Base-by-base conservation (phyloP, 345 rosid species). In the Populus tremula region DNA sequence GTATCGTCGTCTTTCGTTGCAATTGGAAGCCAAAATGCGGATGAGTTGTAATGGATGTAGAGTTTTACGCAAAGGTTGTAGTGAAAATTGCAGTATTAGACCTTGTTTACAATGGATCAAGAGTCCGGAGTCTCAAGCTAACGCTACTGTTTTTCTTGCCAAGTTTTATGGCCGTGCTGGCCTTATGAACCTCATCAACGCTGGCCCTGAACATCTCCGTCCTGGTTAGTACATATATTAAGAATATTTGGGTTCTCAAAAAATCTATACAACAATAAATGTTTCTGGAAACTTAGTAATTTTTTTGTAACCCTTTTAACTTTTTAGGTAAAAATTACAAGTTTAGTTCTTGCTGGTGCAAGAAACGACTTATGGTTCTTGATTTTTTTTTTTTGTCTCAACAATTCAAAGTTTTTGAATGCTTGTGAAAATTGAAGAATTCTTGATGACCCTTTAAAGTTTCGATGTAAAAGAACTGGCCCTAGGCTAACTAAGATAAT, bases 1-100 rank as follows among this genome's bases (percentile, higher is more conserved):
- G 5, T 68, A 1, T 54, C 1, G 11, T 73, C 8, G 10, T 12
- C 20, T 36, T 35, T 20, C 3, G 13, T n/a, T n/a, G 12, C 27
- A 14, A 45, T 20, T 47, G 74, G 38, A 18, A 12, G 35, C 27
- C 20, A 69, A 68, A 79, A 83, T 79, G 85, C 80, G 85, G 78
- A 91, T 96, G 97, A 96, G 99, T 71, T 96, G 99, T 77, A 96
- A 96, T 86, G 99, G 99, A 12, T 96, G 99, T 70, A 84, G 99
- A 21, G 98, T 96, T 73, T 97, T 96, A 8, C 91, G 99, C 49
- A 96, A 96, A 76, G 99, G 98, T 21, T 96, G 99, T 80, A 88
- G 94, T 70, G 98, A 96, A 20, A 88, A 86, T 72, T 96, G 99
- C 79, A 89, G 90, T 81, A 96, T 96, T 71, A 85, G 98, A 31